These are phyloP conservation scores for Solanum pinnatisectum DNA, from an alignment of 257 asterid species.

Conservation along the genomic window DNA sequence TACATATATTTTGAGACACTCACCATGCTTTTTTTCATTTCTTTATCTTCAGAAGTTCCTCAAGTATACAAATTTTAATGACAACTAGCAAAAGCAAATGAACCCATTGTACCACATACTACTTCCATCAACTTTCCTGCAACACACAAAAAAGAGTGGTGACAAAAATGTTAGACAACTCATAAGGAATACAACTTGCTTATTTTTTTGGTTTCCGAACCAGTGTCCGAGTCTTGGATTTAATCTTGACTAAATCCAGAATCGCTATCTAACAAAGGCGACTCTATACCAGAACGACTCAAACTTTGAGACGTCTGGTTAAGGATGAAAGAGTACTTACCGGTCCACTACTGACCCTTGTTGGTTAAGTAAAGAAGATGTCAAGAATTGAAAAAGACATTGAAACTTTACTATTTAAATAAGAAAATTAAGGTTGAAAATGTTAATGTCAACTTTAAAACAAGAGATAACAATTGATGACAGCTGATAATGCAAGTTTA, in stretches of 20 bases:
- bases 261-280: not conserved
- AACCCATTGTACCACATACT: slow-evolving; percentile 65
- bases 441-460: not conserved
- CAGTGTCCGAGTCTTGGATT: too few relatives aligned
- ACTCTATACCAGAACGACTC: too few relatives aligned
- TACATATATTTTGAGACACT: not conserved
- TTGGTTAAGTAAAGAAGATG: not conserved
- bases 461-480: not conserved
- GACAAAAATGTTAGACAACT: not conserved
- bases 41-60: slow-evolving; percentile 1
- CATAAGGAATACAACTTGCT: not conserved
- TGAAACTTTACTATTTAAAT: not conserved
- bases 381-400: not conserved
- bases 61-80: slow-evolving; percentile 24
- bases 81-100: slow-evolving; percentile 74
- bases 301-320: not conserved
- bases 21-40: slow-evolving; percentile 21
- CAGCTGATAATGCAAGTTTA: not conserved
- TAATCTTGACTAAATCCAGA: not conserved
- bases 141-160: not conserved
- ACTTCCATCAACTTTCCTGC: slow-evolving; percentile 88
- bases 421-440: not conserved
- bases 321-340: not conserved
- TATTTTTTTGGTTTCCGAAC: not conserved
- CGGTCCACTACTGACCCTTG: not conserved